Evolutionary conservation across 352 stramenopile species (phyloP).

Genomic region (Globisporangium cederbergense): DNA sequence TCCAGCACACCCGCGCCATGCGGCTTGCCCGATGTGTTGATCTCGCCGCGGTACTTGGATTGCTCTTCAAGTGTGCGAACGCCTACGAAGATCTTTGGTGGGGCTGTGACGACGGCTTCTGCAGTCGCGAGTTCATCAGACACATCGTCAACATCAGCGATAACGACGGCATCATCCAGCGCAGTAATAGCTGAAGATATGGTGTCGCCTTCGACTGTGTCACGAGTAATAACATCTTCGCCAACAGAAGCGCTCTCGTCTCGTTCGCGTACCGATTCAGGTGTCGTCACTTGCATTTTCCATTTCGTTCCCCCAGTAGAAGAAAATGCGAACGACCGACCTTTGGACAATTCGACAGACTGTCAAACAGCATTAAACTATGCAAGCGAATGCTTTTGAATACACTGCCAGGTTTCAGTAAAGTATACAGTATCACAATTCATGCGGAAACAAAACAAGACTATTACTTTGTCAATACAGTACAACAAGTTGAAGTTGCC

Average conservation of each 20-base stretch:
- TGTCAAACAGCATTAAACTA: too few species aligned
- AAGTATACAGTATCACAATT: too few species aligned
- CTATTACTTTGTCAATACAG: too few species aligned
- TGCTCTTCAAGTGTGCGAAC: conserved; percentile 21
- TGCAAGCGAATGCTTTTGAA: too few species aligned
- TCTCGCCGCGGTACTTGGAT: conserved; percentile 35
- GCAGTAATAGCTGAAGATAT: background rate
- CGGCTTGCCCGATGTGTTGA: conserved; percentile 21
- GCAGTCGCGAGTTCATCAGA: background rate
- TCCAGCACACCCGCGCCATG: conserved; percentile 39
- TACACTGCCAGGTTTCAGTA: too few species aligned
- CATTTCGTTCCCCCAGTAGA: too few species aligned
- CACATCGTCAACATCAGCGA: background rate
- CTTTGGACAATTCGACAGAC: too few species aligned
- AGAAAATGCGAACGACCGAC: too few species aligned
- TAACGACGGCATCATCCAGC: background rate
- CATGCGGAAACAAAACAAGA: too few species aligned
- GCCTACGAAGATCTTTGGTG: conserved; percentile 6
- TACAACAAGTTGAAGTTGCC: too few species aligned
- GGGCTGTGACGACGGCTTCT: conserved; percentile 9
- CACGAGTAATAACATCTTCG: background rate
- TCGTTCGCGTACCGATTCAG: background rate
- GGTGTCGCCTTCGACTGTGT: background rate
- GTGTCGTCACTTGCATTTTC: background rate
- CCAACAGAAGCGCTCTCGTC: background rate